These are phyloP conservation scores for Russula sp. DNA, from an alignment of 768 basidiomycete genomes.

Conservation along the genomic window DNA sequence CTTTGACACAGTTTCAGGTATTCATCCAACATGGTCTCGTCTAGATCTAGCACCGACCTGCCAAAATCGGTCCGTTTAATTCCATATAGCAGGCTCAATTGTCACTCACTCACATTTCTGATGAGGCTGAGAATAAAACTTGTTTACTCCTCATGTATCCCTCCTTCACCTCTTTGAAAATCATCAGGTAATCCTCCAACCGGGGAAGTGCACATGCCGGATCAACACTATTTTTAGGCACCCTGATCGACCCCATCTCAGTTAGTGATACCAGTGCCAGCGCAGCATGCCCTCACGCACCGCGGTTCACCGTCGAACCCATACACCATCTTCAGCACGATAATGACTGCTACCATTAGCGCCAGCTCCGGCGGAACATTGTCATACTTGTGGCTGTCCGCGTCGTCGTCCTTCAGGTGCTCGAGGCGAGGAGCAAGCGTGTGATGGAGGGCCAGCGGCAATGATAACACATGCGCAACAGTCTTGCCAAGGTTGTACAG, in stretches of 20 bases:
- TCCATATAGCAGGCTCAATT: neutral
- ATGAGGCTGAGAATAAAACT: constrained; percentile 16
- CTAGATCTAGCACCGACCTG: constrained; percentile 16
- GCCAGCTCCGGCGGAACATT: constrained; percentile 62
- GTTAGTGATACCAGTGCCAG: neutral
- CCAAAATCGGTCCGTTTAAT: neutral
- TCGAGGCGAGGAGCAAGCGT: constrained; percentile 40
- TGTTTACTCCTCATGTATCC: neutral
- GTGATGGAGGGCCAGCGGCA: constrained; percentile 55
- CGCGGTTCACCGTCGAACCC: constrained; percentile 66
- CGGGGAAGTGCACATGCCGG: constrained; percentile 20
- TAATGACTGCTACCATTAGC: constrained; percentile 49
- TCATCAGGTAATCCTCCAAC: constrained; percentile 16
- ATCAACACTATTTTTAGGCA: constrained; percentile 7
- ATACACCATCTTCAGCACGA: constrained; percentile 79
- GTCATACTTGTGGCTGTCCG: constrained; percentile 47
- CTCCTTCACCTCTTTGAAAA: constrained; percentile 11
- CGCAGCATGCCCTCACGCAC: constrained; percentile 28
- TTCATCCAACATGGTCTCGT: constrained; percentile 11
- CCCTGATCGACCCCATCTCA: constrained; percentile 35
- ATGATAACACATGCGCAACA: constrained; percentile 45
- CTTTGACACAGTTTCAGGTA: constrained; percentile 15
- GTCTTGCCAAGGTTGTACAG: constrained; percentile 60
- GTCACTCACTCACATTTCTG: constrained; percentile 11
- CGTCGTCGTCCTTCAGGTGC: constrained; percentile 33